These are phyloP conservation scores for Cephaloascus fragrans DNA, from an alignment of 805 yeast genomes.

Conservation along the genomic window DNA sequence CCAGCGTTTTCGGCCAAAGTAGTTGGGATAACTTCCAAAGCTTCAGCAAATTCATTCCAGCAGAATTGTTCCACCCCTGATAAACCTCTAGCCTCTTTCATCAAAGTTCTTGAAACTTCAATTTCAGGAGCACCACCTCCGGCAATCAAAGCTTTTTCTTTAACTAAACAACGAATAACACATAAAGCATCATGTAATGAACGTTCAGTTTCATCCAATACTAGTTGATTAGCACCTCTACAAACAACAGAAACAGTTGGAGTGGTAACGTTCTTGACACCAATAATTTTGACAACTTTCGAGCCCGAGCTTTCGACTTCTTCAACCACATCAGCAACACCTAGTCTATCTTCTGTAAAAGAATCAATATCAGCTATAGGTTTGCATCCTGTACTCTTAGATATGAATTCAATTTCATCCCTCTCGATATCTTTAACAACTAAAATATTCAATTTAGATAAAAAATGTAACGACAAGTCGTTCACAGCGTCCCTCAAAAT, in stretches of 20 bases:
- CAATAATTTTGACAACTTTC: constrained; percentile 80
- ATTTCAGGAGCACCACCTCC: constrained; percentile 99
- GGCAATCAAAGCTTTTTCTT: constrained; percentile 83
- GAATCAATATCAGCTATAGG: constrained; percentile 94
- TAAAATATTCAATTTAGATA: constrained; percentile 86
- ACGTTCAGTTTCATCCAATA: constrained; percentile 94
- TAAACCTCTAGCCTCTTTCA: constrained; percentile 60
- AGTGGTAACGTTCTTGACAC: constrained; percentile 48
- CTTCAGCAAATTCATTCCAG: constrained; percentile 86
- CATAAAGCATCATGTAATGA: constrained; percentile 96
- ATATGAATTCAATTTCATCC: constrained; percentile 89
- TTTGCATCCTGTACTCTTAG: constrained; percentile 80
- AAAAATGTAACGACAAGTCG: constrained; percentile 88
- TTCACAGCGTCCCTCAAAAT: constrained; percentile 91
- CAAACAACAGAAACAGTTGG: constrained; percentile 84
- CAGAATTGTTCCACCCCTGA: constrained; percentile 87
- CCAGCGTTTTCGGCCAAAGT: constrained; percentile 96
- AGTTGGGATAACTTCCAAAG: constrained; percentile 87
- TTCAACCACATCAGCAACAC: constrained; percentile 85
- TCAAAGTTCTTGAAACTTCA: constrained; percentile 69
- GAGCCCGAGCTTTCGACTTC: constrained; percentile 87
- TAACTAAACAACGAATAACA: constrained; percentile 81
- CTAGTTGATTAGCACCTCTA: constrained; percentile 88
- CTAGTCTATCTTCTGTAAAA: constrained; percentile 88
- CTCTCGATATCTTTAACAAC: constrained; percentile 93